Conservation (phyloP, 257 asterid genomes). For the Solanum chaucha region DNA sequence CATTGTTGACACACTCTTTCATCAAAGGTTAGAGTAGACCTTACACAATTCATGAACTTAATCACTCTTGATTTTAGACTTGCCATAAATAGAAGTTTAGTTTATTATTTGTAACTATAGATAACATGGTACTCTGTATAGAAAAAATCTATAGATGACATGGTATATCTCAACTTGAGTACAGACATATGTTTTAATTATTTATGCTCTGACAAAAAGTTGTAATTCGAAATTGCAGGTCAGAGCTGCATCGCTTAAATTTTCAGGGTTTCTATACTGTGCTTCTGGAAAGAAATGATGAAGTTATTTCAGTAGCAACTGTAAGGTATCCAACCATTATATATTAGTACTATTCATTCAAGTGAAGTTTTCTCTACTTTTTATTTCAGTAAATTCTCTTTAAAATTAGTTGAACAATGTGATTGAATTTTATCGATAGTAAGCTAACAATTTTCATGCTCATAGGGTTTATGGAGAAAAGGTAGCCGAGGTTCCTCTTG, state of each 20-base stretch:
- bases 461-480: slow-evolving; percentile 56
- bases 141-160: not conserved
- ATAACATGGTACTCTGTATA: not conserved
- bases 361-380: not conserved
- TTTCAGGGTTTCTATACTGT: slow-evolving; percentile 70
- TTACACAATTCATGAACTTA: not conserved
- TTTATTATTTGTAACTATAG: not conserved
- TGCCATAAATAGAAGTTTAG: not conserved
- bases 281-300: slow-evolving; percentile 56
- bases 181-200: not conserved
- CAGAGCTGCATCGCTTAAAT: slow-evolving; percentile 61
- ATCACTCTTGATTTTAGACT: not conserved
- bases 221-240: slow-evolving; percentile 26
- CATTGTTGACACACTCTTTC: not conserved
- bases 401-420: not conserved
- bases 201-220: not conserved
- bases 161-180: not conserved
- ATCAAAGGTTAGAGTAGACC: not conserved
- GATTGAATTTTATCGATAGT: not conserved
- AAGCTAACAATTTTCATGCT: not conserved
- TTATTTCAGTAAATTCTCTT: not conserved
- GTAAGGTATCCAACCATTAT: slow-evolving; percentile 38
- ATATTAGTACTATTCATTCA: not conserved
- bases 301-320: slow-evolving; percentile 49
- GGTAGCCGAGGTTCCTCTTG: slow-evolving; percentile 75